Base-by-base conservation (phyloP, 495 filamentous ascomycete genomes). In the Neurospora tetraspora region DNA sequence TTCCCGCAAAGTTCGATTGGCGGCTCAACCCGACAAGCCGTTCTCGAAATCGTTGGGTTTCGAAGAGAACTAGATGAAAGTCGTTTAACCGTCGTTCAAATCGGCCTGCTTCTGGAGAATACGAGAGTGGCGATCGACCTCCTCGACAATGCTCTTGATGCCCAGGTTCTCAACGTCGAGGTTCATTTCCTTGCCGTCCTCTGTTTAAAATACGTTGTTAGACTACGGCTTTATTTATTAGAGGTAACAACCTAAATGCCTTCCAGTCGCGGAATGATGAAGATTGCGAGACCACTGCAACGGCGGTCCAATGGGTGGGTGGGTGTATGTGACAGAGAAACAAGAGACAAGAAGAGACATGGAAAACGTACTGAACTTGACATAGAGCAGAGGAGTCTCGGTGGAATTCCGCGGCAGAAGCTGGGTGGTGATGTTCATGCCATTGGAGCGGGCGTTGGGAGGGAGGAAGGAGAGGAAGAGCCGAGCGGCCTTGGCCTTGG, bases 391-490 rank as follows among this genome's bases (percentile, higher is more conserved):
- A 75, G 90, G 88, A 14, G 84, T 83, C 77, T 87, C 89, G 77
- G 82, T 88, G 36, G 90, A 91, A 39, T 80, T 76, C 65, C 91
- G 86, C 71, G 93, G 87, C 68, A 98, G 85, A 74, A 97, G 85
- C 74, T 90, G 89, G 73, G 93, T 92, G 72, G 90, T 88, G 80
- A 99, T 91, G 79, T 88, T 89, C 87, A 94, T 93, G 68, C 85
- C 86, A 23, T 78, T 83, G 65, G 86, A 85, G 59, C 93, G 88
- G 36, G 93, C 91, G 71, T 91, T 89, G 27, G 92, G 88, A 9
- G 96, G 95, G n/a, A 99, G 90, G 61, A 91, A 86, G 31, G 92
- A 90, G 75, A 98, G 91, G 80, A 99, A 94, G 65, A 94, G 82
- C 14, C 96, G 90, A 39, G 93, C 93, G 39, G 94, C 91, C 77